phyloP scores from a whole-genome alignment of 164 flowering plant genomes.

The Annona cherimola region DNA sequence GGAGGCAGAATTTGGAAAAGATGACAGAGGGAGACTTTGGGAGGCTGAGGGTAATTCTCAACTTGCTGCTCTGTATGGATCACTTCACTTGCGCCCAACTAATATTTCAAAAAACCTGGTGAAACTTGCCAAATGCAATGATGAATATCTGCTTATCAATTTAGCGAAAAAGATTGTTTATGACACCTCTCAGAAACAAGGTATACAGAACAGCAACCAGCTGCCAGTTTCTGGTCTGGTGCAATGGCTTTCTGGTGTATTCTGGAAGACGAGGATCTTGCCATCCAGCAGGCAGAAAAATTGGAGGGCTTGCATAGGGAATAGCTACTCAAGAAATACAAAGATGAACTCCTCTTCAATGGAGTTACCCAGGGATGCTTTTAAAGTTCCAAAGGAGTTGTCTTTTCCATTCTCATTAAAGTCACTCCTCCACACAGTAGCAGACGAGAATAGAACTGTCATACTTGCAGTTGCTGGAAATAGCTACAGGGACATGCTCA shows the following conservation, averaged over 20 bases:
- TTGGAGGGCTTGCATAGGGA: slow-evolving; percentile 31
- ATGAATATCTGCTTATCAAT: slow-evolving; percentile 39
- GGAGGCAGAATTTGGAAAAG: slow-evolving; percentile 6
- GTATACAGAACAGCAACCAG: neutral
- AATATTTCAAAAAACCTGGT: slow-evolving; percentile 38
- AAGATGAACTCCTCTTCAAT: slow-evolving; percentile 25
- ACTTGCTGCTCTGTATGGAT: slow-evolving; percentile 64
- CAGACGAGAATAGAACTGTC: slow-evolving; percentile 58
- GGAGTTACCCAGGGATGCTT: slow-evolving; percentile 13
- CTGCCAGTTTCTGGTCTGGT: neutral
- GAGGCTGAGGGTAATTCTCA: slow-evolving; percentile 53
- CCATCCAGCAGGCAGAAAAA: slow-evolving; percentile 32
- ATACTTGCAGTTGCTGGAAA: slow-evolving; percentile 80
- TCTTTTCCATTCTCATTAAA: slow-evolving; percentile 59
- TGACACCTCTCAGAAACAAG: slow-evolving; percentile 18
- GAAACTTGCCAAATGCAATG: slow-evolving; percentile 50
- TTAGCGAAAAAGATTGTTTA: slow-evolving; percentile 23
- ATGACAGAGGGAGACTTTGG: slow-evolving; percentile 45
- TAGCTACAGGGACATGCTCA: slow-evolving; percentile 90
- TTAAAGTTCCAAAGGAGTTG: slow-evolving; percentile 21
- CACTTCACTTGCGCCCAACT: slow-evolving; percentile 44
- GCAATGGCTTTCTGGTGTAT: slow-evolving; percentile 13
- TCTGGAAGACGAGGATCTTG: slow-evolving; percentile 34
- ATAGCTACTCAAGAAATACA: slow-evolving; percentile 22
- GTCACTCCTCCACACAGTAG: slow-evolving; percentile 43